Percentiles rank a stretch among this genome's conserved stretches.
These are phyloP conservation scores for Chondrus crispus DNA, from an alignment of 23 red algal genomes.

Conservation along the genomic window DNA sequence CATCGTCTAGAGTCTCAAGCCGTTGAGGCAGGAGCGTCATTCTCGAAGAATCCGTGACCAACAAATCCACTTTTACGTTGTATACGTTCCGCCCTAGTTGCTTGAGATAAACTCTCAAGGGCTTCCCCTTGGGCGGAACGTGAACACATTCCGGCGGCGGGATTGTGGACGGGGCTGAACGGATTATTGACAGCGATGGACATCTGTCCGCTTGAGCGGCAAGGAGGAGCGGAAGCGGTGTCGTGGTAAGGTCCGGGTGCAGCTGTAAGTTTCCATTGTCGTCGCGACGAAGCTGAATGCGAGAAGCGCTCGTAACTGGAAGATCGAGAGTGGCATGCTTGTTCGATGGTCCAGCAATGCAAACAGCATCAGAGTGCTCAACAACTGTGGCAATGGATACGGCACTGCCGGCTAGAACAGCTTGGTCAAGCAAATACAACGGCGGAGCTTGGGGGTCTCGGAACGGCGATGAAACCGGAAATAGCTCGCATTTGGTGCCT, in stretches of 20 bases:
- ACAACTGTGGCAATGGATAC: not conserved
- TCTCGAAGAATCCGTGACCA: not conserved
- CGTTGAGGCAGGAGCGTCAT: not conserved
- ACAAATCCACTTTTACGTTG: not conserved
- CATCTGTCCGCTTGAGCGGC: no score
- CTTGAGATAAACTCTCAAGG: no score
- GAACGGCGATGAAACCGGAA: not conserved
- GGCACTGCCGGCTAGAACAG: not conserved
- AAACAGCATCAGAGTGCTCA: not conserved
- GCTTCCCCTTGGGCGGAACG: no score
- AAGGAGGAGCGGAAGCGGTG: not conserved
- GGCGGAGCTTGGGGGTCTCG: not conserved
- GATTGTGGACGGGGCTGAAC: no score
- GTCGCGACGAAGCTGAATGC: not conserved
- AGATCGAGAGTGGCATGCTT: not conserved
- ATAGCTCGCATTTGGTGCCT: not conserved
- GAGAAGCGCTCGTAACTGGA: not conserved
- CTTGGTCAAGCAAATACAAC: constrained; percentile 5
- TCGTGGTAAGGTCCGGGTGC: not conserved
- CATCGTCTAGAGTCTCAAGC: no score
- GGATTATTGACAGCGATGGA: no score
- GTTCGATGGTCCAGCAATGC: not conserved
- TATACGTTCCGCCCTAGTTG: no score
- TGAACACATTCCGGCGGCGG: no score
- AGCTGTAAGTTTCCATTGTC: not conserved